phyloP scores from a whole-genome alignment of 805 yeast species.

The Cephaloascus albidus region DNA sequence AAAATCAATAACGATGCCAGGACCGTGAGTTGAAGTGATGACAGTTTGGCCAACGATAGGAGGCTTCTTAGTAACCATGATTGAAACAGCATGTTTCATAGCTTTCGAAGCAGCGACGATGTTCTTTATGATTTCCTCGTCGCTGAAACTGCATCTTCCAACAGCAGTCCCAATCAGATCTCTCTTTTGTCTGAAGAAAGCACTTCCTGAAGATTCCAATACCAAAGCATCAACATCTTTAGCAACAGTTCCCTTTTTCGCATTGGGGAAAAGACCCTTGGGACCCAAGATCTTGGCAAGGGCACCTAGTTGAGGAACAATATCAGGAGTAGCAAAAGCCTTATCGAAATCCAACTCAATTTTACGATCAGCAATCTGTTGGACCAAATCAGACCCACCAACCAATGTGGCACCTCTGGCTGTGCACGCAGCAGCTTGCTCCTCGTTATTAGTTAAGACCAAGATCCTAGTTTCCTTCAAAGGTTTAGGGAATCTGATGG shows the following conservation, averaged over 20 bases:
- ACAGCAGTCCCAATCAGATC: conserved; percentile 56
- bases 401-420: conserved; percentile 53
- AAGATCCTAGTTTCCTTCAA: conserved; percentile 55
- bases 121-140: conserved; percentile 65
- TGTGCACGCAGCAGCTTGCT: conserved; percentile 41
- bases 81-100: conserved; percentile 39
- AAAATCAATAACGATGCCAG: conserved; percentile 62
- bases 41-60: conserved; percentile 62
- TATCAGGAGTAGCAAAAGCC: conserved; percentile 80
- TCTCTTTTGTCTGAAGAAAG: conserved; percentile 71
- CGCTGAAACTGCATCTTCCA: conserved; percentile 72
- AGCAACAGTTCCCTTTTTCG: conserved; percentile 78
- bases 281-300: conserved; percentile 85
- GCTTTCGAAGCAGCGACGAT: conserved; percentile 59
- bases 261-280: conserved; percentile 79
- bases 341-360: conserved; percentile 55
- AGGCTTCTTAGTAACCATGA: conserved; percentile 59
- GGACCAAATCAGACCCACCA: conserved; percentile 68
- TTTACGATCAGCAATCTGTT: conserved; percentile 42
- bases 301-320: conserved; percentile 49
- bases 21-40: conserved; percentile 67
- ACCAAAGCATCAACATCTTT: conserved; percentile 52
- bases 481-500: conserved; percentile 64
- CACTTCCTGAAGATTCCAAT: conserved; percentile 49
- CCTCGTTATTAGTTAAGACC: conserved; percentile 57